Evolutionary conservation across 2,329 filamentous ascomycete species (phyloP), one percentile per base, ranked within the genome.

Genomic region (Paraphoma sp.): DNA sequence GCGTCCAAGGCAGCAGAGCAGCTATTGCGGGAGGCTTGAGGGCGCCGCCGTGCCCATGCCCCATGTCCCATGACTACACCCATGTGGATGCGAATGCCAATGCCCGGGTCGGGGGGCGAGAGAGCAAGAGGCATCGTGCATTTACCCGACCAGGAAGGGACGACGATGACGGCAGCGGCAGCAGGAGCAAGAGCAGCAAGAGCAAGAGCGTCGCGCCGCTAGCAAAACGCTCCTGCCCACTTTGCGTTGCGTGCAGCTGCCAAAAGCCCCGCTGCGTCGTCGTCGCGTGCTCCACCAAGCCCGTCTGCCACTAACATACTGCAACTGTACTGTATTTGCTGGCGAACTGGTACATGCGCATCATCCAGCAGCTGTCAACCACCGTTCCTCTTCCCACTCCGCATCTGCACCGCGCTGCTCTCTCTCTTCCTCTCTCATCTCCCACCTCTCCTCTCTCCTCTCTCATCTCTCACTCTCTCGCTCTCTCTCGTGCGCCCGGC

Each of bases 91-190:
- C 23, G 3, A 23, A 23, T 23, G 23, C 23, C 23, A 23, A 23
- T 23, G 23, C 23, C 23, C 23, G 23, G 23, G 23, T 23, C 23
- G 23, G 23, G 23, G 23, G 23, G 23, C 23, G 3, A 23, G 23
- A 23, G 23, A 23, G 23, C 23, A 23, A 23, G 30, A 23, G 28
- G 16, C 50, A 38, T 53, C 28, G 59, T 56, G 62, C 52, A 65
- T 69, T 66, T 69, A 71, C 51, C 68, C 69, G 67, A 68, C 55
- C 45, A 41, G 47, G 45, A 18, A 55, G 53, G 50, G 36, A 51
- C 54, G 36, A 51, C 54, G 45, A 51, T 53, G 51, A 51, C 42
- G 56, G 48, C 23, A 31, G 38, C 29, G 3, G 41, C 30, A n/a
- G 48, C 31, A 16, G 33, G 41, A 23, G 48, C 17, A n/a, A 17